A percentile compares a stretch with the other conserved stretches of the same genome.
Conservation (phyloP, 306 rosid genomes). For the Spatholobus suberectus region DNA sequence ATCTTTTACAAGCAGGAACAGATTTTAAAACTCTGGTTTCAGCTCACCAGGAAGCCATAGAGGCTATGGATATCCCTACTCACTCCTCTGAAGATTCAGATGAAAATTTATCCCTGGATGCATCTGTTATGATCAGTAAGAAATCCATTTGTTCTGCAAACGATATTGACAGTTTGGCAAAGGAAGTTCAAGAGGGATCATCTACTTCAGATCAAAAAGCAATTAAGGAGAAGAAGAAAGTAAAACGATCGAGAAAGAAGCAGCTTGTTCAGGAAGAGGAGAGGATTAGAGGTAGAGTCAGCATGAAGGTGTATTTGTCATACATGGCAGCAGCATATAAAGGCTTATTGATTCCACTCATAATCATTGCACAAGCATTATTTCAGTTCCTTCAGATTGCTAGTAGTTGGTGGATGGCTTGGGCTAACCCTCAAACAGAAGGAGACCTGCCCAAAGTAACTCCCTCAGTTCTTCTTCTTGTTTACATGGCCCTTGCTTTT, state of each 20-base stretch:
- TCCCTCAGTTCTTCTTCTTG: slow-evolving; percentile 79
- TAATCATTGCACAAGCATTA: slow-evolving; percentile 79
- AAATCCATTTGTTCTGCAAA: slow-evolving; percentile 54
- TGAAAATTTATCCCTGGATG: slow-evolving; percentile 65
- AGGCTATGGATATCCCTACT: slow-evolving; percentile 94
- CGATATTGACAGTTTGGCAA: slow-evolving; percentile 71
- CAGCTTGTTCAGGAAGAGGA: slow-evolving; percentile 99
- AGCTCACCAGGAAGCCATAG: slow-evolving; percentile 99
- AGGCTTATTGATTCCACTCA: slow-evolving; percentile 86
- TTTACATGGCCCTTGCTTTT: slow-evolving; percentile 97
- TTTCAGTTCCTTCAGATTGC: slow-evolving; percentile 99
- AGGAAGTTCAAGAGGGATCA: slow-evolving; percentile 87
- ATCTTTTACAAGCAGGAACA: slow-evolving; percentile 96
- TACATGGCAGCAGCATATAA: slow-evolving; percentile 99
- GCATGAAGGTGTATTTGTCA: slow-evolving; percentile 96
- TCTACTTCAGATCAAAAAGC: slow-evolving; percentile 75
- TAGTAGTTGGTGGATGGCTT: slow-evolving; percentile 99
- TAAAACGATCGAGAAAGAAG: slow-evolving; percentile 80
- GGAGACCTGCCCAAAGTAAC: slow-evolving; percentile 88
- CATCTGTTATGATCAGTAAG: slow-evolving; percentile 55
- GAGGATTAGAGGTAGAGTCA: slow-evolving; percentile 98
- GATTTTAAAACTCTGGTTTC: slow-evolving; percentile 90
- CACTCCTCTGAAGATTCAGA: slow-evolving; percentile 94
- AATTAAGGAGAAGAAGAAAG: slow-evolving; percentile 90
- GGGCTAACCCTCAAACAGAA: slow-evolving; percentile 99